phyloP scores from a whole-genome alignment of 2,329 filamentous ascomycete species.

The Dactylellina parvicollis region DNA sequence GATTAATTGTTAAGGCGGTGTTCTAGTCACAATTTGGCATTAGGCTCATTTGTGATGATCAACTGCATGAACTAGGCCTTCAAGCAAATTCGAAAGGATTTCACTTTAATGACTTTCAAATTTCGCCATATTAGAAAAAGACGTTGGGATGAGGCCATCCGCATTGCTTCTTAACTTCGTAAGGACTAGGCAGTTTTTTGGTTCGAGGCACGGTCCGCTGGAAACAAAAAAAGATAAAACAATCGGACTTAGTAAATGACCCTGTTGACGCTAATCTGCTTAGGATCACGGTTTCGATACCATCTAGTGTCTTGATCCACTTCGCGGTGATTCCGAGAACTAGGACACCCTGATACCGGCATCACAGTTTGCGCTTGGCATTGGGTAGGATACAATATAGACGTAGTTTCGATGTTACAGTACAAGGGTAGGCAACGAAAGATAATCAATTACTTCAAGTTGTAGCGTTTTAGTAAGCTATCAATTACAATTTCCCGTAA shows the following conservation, averaged over 20 bases:
- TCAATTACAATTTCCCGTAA: too few relatives aligned
- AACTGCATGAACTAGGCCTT: conserved; percentile 22
- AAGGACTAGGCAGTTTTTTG: too few relatives aligned
- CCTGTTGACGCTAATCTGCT: background rate
- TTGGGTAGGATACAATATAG: too few relatives aligned
- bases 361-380: conserved; percentile 22
- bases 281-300: conserved; percentile 23
- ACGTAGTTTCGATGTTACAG: conserved; percentile 31
- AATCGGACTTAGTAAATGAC: too few relatives aligned
- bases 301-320: too few relatives aligned
- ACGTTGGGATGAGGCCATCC: conserved; percentile 34
- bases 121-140: conserved; percentile 55
- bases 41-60: conserved; percentile 37
- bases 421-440: background rate
- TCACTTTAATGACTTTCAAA: conserved; percentile 50
- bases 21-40: conserved; percentile 38
- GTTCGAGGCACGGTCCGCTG: conserved; percentile 44
- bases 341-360: conserved; percentile 27
- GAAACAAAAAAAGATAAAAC: background rate
- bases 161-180: conserved; percentile 19
- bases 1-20: conserved; percentile 25
- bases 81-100: conserved; percentile 4
- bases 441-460: background rate
- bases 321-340: conserved; percentile 41
- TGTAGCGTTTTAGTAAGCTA: too few relatives aligned